Percentiles rank a stretch among this genome's conserved stretches.
Evolutionary conservation across 208 protist species (phyloP).

Genomic region (Porcisia deanei): DNA sequence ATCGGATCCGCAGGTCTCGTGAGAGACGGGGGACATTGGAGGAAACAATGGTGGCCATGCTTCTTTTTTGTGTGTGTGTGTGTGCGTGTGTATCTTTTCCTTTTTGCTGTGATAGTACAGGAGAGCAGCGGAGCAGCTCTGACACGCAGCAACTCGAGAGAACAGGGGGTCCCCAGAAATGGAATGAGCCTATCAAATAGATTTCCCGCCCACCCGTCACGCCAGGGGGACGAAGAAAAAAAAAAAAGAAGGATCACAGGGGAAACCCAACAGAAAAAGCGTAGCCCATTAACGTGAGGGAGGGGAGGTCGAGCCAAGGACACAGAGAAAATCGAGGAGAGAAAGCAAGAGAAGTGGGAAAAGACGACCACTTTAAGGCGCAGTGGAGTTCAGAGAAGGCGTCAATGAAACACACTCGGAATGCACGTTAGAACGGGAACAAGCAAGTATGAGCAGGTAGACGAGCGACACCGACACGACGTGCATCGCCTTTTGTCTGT

Average conservation of each 20-base stretch:
- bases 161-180: too few species aligned
- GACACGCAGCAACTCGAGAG: neutral
- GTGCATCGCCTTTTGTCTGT: too few species aligned
- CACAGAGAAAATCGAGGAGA: neutral
- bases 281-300: neutral
- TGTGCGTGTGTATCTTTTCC: neutral
- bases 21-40: neutral
- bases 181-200: too few species aligned
- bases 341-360: neutral
- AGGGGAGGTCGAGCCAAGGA: slow-evolving; percentile 13
- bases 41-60: slow-evolving; percentile 4
- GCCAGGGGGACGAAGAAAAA: too few species aligned
- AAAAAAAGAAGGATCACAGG: too few species aligned
- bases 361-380: neutral
- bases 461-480: neutral
- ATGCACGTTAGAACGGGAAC: neutral
- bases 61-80: neutral
- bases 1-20: neutral
- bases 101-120: too few species aligned
- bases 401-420: too few species aligned
- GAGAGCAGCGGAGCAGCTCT: too few species aligned
- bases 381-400: neutral
- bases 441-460: neutral
- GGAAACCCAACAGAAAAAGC: neutral
- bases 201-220: too few species aligned